Evolutionary conservation across 768 basidiomycete genomes (phyloP).

Genomic region (Favolaschia claudopus): DNA sequence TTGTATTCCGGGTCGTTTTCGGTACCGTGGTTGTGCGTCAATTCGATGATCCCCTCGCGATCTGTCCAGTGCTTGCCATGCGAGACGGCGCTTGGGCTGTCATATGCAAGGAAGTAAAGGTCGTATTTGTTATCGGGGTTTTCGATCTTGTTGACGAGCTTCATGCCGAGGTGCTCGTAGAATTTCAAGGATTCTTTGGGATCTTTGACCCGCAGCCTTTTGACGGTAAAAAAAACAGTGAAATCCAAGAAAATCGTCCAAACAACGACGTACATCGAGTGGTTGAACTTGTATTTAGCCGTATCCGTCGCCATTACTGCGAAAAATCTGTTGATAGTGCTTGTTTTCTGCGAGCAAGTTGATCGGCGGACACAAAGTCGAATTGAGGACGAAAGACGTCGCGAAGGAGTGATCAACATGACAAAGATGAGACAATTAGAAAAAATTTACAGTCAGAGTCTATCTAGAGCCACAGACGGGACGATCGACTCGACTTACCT

Average conservation of each 20-base stretch:
- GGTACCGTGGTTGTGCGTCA: conserved; percentile 91
- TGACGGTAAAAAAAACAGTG: conserved; percentile 83
- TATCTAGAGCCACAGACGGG: not conserved
- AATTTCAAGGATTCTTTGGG: conserved; percentile 82
- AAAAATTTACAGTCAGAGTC: not conserved
- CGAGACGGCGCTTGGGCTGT: conserved; percentile 55
- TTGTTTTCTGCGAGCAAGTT: not conserved
- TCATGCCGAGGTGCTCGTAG: conserved; percentile 85
- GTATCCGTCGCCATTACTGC: conserved; percentile 22
- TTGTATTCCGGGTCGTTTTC: conserved; percentile 80
- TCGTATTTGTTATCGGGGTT: conserved; percentile 65
- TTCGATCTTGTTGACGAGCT: conserved; percentile 48
- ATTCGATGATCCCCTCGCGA: conserved; percentile 69
- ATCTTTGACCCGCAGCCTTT: conserved; percentile 92
- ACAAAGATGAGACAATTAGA: not conserved
- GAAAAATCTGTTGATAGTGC: not conserved
- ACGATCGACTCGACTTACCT: not conserved
- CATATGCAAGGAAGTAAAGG: conserved; percentile 87
- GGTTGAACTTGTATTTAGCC: conserved; percentile 25
- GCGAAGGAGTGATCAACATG: conserved; percentile 2
- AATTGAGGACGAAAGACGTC: conserved; percentile 4
- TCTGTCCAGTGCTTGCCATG: conserved; percentile 67
- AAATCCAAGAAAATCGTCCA: too few relatives aligned
- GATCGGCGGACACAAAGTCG: not conserved
- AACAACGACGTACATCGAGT: conserved; percentile 13